phyloP scores from a whole-genome alignment of 768 basidiomycete genomes.

The Mycena capillaripes region DNA sequence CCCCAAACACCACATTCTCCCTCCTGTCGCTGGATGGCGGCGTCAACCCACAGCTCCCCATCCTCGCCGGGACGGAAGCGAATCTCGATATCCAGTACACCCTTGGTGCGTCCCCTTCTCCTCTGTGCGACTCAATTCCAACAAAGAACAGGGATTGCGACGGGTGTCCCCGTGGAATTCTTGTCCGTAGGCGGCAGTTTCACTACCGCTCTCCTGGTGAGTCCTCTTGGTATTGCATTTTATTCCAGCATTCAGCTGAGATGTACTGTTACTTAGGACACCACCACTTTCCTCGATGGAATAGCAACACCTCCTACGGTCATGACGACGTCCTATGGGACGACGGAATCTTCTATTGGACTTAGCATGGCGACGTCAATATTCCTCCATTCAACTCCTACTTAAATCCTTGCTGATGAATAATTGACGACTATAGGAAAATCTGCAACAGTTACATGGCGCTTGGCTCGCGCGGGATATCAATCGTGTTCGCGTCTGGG shows the following conservation, averaged over 20 bases:
- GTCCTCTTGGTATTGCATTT: too few relatives aligned
- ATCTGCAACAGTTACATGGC: conserved; percentile 17
- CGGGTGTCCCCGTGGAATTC: not conserved
- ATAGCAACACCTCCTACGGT: not conserved
- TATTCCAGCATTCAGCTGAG: too few relatives aligned
- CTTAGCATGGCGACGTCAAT: not conserved
- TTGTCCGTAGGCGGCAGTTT: not conserved
- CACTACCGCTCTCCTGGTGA: too few relatives aligned
- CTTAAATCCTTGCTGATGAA: not conserved
- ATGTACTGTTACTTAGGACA: not conserved
- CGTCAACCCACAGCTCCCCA: not conserved
- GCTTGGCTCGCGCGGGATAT: conserved; percentile 5
- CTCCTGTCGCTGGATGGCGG: not conserved
- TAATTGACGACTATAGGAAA: not conserved
- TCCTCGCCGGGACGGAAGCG: not conserved
- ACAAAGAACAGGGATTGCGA: conserved; percentile 3
- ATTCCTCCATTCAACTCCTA: not conserved
- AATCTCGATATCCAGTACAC: not conserved
- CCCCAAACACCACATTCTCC: not conserved
- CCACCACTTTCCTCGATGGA: conserved; percentile 6
- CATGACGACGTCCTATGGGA: conserved; percentile 8
- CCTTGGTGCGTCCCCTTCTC: not conserved
- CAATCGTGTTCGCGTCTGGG: not conserved
- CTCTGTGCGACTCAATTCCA: not conserved
- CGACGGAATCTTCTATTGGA: not conserved